Conservation (phyloP, 2,329 filamentous ascomycete species). For the Cladorrhinum sp. region DNA sequence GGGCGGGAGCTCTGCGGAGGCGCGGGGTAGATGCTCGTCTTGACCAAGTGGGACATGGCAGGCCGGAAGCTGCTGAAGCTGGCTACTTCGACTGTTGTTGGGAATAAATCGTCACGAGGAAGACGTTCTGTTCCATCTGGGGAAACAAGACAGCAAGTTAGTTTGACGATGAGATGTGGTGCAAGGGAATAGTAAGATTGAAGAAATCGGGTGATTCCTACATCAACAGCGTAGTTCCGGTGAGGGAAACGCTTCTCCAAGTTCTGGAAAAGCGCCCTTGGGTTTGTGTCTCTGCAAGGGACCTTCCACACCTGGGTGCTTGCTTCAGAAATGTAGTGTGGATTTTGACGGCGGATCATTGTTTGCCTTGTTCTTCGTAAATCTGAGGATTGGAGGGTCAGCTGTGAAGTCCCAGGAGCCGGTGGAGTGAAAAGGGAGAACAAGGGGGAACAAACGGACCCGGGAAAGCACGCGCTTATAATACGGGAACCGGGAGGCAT, state of each 20-base stretch:
- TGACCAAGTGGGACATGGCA: too few relatives aligned
- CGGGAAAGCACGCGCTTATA: too few relatives aligned
- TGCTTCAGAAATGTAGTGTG: neutral
- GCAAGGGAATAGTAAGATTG: neutral
- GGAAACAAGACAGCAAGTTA: neutral
- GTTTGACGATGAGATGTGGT: neutral
- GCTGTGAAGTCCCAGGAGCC: too few relatives aligned
- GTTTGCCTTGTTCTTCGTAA: too few relatives aligned
- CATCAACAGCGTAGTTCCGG: neutral
- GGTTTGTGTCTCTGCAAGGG: neutral
- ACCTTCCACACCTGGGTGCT: neutral
- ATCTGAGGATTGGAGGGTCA: too few relatives aligned
- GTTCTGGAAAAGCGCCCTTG: neutral
- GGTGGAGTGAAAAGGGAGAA: too few relatives aligned
- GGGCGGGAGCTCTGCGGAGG: too few relatives aligned
- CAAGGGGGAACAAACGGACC: too few relatives aligned
- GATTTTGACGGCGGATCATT: neutral
- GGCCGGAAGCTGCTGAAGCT: too few relatives aligned
- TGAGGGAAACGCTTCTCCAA: neutral
- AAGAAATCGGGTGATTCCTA: neutral
- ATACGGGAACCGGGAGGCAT: too few relatives aligned
- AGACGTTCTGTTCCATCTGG: conserved; percentile 1
- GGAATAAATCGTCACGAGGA: neutral
- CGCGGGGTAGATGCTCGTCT: too few relatives aligned
- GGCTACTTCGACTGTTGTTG: neutral